These are phyloP conservation scores for Cenchrus americanus DNA, from an alignment of 176 grass and related monocot genomes.

Conservation along the genomic window DNA sequence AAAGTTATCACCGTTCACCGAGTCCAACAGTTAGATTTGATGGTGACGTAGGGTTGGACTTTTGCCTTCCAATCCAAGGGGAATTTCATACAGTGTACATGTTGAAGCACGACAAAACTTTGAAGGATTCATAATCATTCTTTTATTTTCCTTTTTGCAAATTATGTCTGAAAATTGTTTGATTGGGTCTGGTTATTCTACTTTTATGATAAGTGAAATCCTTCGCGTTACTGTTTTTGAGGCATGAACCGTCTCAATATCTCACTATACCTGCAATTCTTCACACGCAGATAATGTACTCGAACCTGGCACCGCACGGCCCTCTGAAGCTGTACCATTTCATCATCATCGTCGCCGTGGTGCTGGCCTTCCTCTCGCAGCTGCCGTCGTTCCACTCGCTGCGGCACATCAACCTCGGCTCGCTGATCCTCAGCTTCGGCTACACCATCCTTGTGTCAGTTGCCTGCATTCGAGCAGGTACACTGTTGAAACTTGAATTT, in stretches of 20 bases:
- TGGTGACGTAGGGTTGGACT: neutral
- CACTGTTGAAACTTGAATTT: neutral
- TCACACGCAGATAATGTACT: conserved; percentile 81
- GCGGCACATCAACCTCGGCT: conserved; percentile 84
- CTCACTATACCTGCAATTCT: neutral
- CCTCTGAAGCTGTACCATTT: conserved; percentile 83
- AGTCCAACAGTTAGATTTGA: neutral
- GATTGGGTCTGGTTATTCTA: no score
- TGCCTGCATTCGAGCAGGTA: conserved; percentile 73
- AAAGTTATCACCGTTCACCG: neutral
- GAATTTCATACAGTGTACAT: neutral
- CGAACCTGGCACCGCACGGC: conserved; percentile 56
- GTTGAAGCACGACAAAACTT: neutral
- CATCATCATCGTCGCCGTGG: conserved; percentile 71
- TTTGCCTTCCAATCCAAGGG: neutral
- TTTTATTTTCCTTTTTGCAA: no score
- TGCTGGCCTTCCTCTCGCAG: conserved; percentile 74
- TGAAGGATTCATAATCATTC: neutral
- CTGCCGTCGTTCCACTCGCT: conserved; percentile 91
- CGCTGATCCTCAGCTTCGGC: conserved; percentile 64
- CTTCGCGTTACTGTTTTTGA: neutral
- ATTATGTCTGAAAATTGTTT: no score
- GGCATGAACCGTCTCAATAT: neutral
- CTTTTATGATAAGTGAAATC: neutral
- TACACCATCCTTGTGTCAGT: conserved; percentile 67